A percentile compares a stretch with the other conserved stretches of the same genome.
Evolutionary conservation across 495 filamentous ascomycete species (phyloP).

Genomic region (Opeltia flavorubescens): DNA sequence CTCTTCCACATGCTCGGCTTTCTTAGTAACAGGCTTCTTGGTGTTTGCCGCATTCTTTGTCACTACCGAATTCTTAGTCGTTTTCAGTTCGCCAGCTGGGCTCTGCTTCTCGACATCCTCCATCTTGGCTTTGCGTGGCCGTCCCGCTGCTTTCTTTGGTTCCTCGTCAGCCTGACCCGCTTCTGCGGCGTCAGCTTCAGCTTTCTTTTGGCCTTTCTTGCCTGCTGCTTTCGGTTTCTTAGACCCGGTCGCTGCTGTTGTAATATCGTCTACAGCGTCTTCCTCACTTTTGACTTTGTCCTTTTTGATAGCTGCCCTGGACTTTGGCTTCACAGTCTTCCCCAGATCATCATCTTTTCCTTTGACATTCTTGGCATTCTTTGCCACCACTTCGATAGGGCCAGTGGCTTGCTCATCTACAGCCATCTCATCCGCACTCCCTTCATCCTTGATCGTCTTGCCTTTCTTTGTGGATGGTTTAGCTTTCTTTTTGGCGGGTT

Average conservation of each 20-base stretch:
- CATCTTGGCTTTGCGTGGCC: neutral
- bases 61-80: neutral
- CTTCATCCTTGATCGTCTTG: slow-evolving; percentile 13
- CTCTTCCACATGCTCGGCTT: neutral
- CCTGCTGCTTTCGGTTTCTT: neutral
- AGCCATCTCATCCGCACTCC: slow-evolving; percentile 1
- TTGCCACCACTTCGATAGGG: slow-evolving; percentile 9
- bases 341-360: neutral
- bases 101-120: slow-evolving; percentile 2
- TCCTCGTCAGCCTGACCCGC: neutral
- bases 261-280: slow-evolving; percentile 5
- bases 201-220: neutral
- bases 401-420: slow-evolving; percentile 2
- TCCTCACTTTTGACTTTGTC: slow-evolving; percentile 15
- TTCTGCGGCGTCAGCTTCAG: neutral
- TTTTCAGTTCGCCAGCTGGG: neutral
- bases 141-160: neutral
- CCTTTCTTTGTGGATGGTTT: slow-evolving; percentile 18
- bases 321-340: slow-evolving; percentile 3
- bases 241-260: neutral
- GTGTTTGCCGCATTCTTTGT: slow-evolving; percentile 4
- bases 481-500: slow-evolving; percentile 20
- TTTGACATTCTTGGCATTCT: slow-evolving; percentile 3
- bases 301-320: slow-evolving; percentile 19
- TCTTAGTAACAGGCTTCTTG: neutral